These are phyloP conservation scores for Fistulina hepatica DNA, from an alignment of 1,284 basidiomycete species.

Conservation along the genomic window DNA sequence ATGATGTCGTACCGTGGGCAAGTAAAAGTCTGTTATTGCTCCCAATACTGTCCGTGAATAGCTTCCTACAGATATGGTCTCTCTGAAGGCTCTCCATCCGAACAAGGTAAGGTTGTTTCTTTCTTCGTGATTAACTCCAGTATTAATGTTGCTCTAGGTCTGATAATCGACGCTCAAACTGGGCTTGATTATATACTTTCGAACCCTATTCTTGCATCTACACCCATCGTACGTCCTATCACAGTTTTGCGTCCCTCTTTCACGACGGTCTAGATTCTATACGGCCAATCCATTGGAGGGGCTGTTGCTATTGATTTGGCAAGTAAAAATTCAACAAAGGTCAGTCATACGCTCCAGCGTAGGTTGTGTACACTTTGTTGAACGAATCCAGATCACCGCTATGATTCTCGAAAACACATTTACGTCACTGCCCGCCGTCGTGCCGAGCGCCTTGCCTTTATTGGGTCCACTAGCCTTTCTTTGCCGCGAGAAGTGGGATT, in stretches of 20 bases:
- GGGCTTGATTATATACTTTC: slow-evolving; percentile 67
- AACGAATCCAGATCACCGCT: slow-evolving; percentile 43
- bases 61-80: slow-evolving; percentile 60
- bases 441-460: slow-evolving; percentile 74
- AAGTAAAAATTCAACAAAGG: slow-evolving; percentile 63
- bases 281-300: slow-evolving; percentile 95
- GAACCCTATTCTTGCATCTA: slow-evolving; percentile 58
- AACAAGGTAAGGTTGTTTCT: slow-evolving; percentile 44
- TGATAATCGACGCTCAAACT: slow-evolving; percentile 74
- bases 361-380: slow-evolving; percentile 1
- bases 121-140: neutral
- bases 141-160: slow-evolving; percentile 33
- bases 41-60: neutral
- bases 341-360: slow-evolving; percentile 24
- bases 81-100: slow-evolving; percentile 75
- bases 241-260: slow-evolving; percentile 16
- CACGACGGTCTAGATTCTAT: slow-evolving; percentile 45
- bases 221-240: slow-evolving; percentile 60
- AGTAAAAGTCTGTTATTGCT: slow-evolving; percentile 14
- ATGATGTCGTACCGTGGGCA: slow-evolving; percentile 85
- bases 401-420: slow-evolving; percentile 94
- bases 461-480: slow-evolving; percentile 70
- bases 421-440: slow-evolving; percentile 66
- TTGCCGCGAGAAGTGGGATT: slow-evolving; percentile 89
- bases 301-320: slow-evolving; percentile 88